Conservation (phyloP, 208 protist species). For the Plasmodiophora brassicae region DNA sequence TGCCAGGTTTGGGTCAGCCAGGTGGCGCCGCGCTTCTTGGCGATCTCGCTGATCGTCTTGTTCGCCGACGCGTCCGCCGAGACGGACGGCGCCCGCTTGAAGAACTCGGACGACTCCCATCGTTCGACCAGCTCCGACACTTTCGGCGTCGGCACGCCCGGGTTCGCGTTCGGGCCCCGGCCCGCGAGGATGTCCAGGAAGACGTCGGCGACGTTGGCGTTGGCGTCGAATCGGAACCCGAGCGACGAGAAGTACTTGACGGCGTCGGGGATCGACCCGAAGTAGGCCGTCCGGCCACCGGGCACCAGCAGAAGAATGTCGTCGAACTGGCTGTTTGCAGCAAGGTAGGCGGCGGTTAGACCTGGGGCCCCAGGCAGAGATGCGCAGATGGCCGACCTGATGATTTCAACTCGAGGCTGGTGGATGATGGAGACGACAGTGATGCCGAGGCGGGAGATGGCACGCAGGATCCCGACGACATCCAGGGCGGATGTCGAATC, state of each 20-base stretch:
- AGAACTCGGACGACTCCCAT: not conserved
- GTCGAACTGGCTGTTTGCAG: not conserved
- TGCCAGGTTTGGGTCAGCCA: not conserved
- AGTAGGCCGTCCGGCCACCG: not conserved
- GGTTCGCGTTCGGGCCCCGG: not conserved
- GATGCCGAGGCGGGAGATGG: not conserved
- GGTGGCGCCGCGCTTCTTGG: not conserved
- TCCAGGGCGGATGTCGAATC: not conserved
- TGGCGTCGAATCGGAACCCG: not conserved
- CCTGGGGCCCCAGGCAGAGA: too few relatives aligned
- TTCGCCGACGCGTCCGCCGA: not conserved
- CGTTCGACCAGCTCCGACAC: not conserved
- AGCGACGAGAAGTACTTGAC: not conserved
- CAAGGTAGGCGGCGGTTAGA: too few relatives aligned
- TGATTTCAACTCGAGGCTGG: not conserved
- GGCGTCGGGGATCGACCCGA: not conserved
- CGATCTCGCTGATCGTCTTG: not conserved
- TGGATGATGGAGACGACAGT: not conserved
- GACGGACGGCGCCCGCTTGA: not conserved
- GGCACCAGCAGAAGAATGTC: conserved; percentile 1
- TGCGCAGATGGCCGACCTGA: too few relatives aligned
- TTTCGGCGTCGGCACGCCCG: not conserved
- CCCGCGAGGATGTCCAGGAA: not conserved
- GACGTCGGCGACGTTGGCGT: not conserved
- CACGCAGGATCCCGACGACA: not conserved